Base-by-base conservation (phyloP, 306 rosid genomes). In the Vigna mungo region DNA sequence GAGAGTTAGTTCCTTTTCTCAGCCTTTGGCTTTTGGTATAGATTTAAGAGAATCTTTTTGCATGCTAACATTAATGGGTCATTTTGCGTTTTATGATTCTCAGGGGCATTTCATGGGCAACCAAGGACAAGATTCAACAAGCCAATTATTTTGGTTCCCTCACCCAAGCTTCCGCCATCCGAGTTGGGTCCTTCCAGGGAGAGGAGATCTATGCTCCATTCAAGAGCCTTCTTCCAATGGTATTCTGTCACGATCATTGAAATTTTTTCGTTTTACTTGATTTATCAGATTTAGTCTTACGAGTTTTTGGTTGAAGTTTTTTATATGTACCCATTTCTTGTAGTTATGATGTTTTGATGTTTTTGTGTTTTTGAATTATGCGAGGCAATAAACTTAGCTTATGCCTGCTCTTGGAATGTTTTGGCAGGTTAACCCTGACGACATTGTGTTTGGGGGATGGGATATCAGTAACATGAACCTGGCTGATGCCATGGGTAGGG, bases 51-150 rank as follows among this genome's bases (percentile, higher is more conserved):
- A 25, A 58, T 11, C 9, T 2, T 58, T 56, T 1, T 30, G 10
- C 10, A 32, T 58, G 52, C 4, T 41, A 16, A 48, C 0, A 71
- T 56, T 14, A 3, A 21, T 18, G 73, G 52, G 46, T 72, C 0
- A 18, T 2, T 55, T 56, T 64, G 20, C 5, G 2, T 9, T 39
- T 9, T 13, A 27, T 64, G 63, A 43, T 79, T 73, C n/a, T 63
- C 78, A 95, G 99, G 88, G 99, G 99, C 4, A 95, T 95, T 71
- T 95, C 99, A 39, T 95, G 99, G 99, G 97, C 97, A 59, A 95
- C 97, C 14, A 95, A 95, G 80, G 99, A 95, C 75, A 95, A 90
- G 76, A 94, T 95, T 73, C 97, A 95, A 62, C 97, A 87, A 56
- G 97, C 99, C 74, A 92, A 92, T 81, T 95, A 95, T 77, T 95